Evolutionary conservation across 257 asterid genomes (phyloP).

Genomic region (Forsythia viridissima): DNA sequence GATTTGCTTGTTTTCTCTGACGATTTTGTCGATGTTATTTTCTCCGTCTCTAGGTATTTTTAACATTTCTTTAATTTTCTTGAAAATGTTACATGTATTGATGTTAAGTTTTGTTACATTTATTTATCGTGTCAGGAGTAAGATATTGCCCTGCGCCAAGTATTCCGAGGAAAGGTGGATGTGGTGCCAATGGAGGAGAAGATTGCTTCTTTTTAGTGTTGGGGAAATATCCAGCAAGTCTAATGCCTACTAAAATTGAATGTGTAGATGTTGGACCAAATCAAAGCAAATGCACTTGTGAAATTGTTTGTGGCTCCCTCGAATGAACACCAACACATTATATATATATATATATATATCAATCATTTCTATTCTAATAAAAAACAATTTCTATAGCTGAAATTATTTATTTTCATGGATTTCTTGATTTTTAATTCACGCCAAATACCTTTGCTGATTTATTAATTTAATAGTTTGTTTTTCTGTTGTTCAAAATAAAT

Average conservation of each 20-base stretch:
- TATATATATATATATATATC: no score
- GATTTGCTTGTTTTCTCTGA: no score
- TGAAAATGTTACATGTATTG: background rate
- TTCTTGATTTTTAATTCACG: no score
- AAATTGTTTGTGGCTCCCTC: background rate
- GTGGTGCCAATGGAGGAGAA: background rate
- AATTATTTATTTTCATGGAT: no score
- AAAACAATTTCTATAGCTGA: no score
- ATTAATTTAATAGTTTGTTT: no score
- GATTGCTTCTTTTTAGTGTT: background rate
- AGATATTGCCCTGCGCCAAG: constrained; percentile 16
- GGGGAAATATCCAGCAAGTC: background rate
- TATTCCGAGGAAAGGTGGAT: constrained; percentile 16
- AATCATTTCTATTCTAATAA: background rate
- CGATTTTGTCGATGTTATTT: no score
- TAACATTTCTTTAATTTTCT: background rate
- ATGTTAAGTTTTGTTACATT: background rate
- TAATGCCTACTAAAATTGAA: constrained; percentile 5
- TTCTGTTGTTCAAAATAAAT: no score
- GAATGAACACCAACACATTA: no score
- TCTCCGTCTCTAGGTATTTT: no score
- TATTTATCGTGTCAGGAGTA: background rate
- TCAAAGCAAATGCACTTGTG: constrained; percentile 21
- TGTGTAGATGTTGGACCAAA: constrained; percentile 19
- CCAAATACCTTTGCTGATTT: no score